Base-by-base conservation (phyloP, 805 yeast genomes). In the Teunomyces kruisii region DNA sequence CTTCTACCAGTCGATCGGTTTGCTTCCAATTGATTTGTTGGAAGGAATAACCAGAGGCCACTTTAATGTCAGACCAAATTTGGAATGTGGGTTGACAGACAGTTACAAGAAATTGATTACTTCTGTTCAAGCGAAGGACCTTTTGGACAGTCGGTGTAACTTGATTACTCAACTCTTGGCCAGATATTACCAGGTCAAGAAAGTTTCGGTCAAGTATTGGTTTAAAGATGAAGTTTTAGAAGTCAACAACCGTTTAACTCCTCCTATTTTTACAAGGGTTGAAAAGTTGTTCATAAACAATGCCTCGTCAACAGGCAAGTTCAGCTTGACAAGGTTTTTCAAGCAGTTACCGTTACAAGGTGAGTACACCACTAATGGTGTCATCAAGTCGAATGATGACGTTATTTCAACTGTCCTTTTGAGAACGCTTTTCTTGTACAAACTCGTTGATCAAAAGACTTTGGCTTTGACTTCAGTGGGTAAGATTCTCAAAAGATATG, bases 181-280 rank as follows among this genome's bases (percentile, higher is more conserved):
- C 51, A 82, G 98, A 59, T 92, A 88, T 65, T 89, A 82, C 61
- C 97, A 91, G 60, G 84, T 79, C 47, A 86, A 84, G 58, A 80
- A 76, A 45, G 74, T 88, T 31, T 67, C 74, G 36, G 78, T 77
- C 19, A 61, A 67, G 13, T 78, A 68, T 48, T 84, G 86, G 84
- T 84, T 72, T 67, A 61, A 62, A 37, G 75, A 80, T 50, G 59
- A 68, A 47, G 55, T 35, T 43, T 53, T 65, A 17, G 75, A 73
- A 42, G 59, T 85, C 24, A 74, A 74, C 14, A 82, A 78, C 52
- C 74, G 84, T 53, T 55, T 76, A 38, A 65, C 74, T 4, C 86
- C 87, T 6, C 74, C 86, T 1, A 57, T 78, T 2, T 80, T 71
- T 49, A 67, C 68, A 42, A 64, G 65, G 49, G 50, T 64, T 32